Base-by-base conservation (phyloP, 1,284 basidiomycete species). In the Afroboletus lepidellus region DNA sequence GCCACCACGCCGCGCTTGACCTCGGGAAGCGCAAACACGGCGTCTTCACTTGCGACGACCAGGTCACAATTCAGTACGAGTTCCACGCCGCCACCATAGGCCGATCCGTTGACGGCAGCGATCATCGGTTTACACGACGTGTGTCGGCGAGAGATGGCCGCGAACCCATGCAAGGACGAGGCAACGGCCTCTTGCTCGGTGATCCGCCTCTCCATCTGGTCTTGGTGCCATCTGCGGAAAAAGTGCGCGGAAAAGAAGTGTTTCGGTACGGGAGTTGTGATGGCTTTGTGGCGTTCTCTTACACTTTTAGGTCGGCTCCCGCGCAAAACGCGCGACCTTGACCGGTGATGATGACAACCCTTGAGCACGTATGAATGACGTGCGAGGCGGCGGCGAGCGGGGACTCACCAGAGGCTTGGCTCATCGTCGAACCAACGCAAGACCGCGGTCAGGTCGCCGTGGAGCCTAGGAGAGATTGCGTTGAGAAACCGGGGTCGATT, bases 21-120 rank as follows among this genome's bases (percentile, higher is more conserved):
- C 62, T 94, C 92, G 0, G 90, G 90, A 32, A 94, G 75, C 3
- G 81, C 88, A 55, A 95, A 87, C 51, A 79, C 81, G 7, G 88
- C 85, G 12, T 84, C 78, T 41, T 84, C 75, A 50, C 77, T 80
- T 2, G 90, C 86, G n/a, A 95, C 72, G 29, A 93, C 88, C 24
- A 94, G 66, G 65, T 94, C 92, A 59, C 89, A 92, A 58, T 94
- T 94, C 9, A 93, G 66, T 1, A 91, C 58, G 46, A 92, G 80
- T 65, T 94, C 92, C 38, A 83, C 76, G 2, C 90, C 92, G 5
- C 92, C 92, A 13, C 92, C 92, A 57, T 86, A 87, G 3, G 88
- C 84, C 27, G 84, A 78, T 13, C 92, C 92, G 59, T 87, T 84
- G 2, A 94, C 86, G 3, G 92, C 91, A 18, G 90, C 89, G 46